Base-by-base conservation (phyloP, 148 eudicot genomes). In the Camellia lanceoleosa region DNA sequence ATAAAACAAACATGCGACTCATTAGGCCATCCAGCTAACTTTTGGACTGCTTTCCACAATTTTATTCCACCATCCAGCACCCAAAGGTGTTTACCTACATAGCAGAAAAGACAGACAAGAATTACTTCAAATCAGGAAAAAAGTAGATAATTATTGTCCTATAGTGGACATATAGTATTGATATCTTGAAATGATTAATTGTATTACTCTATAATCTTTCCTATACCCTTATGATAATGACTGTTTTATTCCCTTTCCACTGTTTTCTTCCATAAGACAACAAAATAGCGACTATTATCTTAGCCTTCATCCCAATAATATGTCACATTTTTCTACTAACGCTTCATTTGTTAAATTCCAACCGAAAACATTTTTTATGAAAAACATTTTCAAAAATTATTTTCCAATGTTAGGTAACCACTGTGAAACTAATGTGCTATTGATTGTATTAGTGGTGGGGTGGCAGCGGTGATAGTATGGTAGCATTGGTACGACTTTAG, bases 1-100 rank as follows among this genome's bases (percentile, higher is more conserved):
- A 20, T 15, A 77, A 77, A 77, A 65, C 13, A 51, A 66, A 51
- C n/a, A 66, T 49, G 80, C 51, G n/a, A 66, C 10, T 66, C 79
- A 64, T 38, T 64, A 3, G 79, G 47, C 49, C 71, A 65, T 49
- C 44, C 68, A 66, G 30, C 80, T 63, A 64, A 66, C 66, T 61
- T 38, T 77, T 52, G 47, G 47, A 51, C 43, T 49, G 18, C 59
- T 77, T 30, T 41, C 60, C 59, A 38, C 72, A 15, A 49, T 30
- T 65, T 51, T 77, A 77, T 77, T 77, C 61, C 58, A 65, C 72
- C 30, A 38, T 23, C 30, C 61, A 65, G 73, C 73, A 78, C 51
- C 51, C 69, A 47, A 78, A 23, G 56, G 66, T 15, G n/a, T 41
- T 68, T 68, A 15, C 80, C 80, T 78, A 54, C 80, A 68, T 18